Evolutionary conservation across 495 filamentous ascomycete genomes (phyloP), one percentile per base, ranked within the genome.

Genomic region (Cenococcum geophilum): DNA sequence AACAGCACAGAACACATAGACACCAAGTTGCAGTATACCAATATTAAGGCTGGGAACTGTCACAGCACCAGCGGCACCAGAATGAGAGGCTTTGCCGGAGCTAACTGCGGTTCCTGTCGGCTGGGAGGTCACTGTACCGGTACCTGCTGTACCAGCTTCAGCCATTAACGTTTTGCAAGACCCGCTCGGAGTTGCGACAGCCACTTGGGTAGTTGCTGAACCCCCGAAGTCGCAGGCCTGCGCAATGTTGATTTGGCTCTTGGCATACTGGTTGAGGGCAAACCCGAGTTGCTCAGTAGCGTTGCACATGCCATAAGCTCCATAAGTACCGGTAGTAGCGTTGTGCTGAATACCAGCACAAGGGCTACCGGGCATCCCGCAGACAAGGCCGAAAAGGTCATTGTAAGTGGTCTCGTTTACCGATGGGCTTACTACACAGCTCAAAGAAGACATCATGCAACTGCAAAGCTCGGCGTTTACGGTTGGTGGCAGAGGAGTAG

Each of bases 291-390:
- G 81, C 73, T 95, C 79, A 62, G 78, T 82, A 64, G 83, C 62
- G 66, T 79, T 81, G 79, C 93, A 98, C 89, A 96, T 95, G 74
- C 85, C 83, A 77, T 91, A 97, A 5, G 89, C 85, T 53, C 93
- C 93, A 72, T 95, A 98, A 22, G 76, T 76, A 53, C 91, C 93
- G 21, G 79, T 82, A 53, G 82, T 83, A 14, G 77, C 80, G 72
- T 97, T 89, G 64, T 79, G 75, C 48, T 73, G 73, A 71, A 97
- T 86, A 43, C 89, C 92, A 6, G 72, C 74, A 76, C 93, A 96
- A 59, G 78, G 76, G 59, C 79, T 57, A 48, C 66, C 76, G 36
- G 73, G 52, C 37, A 70, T 69, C 58, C 83, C 82, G 75, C 93
- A 98, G 70, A 97, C 80, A 58, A 76, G 79, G 68, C 76, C 78